Base-by-base conservation (phyloP, 2,329 filamentous ascomycete species). In the Aspergillus phoenicis region DNA sequence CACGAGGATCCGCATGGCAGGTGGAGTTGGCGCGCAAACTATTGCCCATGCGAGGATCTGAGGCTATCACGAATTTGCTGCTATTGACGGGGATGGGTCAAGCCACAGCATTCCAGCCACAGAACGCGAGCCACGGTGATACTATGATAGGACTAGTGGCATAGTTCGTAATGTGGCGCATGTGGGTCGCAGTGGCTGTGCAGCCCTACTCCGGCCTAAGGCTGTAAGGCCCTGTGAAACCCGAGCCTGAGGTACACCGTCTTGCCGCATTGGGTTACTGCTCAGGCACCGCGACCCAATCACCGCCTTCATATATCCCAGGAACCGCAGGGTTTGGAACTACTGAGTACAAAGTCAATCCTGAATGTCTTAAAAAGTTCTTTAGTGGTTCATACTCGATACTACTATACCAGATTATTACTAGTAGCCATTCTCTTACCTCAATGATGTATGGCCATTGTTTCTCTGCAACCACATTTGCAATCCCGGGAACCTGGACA, bases 31-130 rank as follows among this genome's bases (percentile, higher is more conserved):
- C 30, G 54, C 54, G 36, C 49, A 58, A 33, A 57, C 47, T 57
- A 52, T 55, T 48, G 59, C 55, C 20, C 39, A 53, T 45, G 41
- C 59, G 52, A 62, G 48, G 59, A 62, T 57, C 51, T 66, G 60
- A 64, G 36, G 60, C 65, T 66, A 58, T 62, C 49, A 36, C 52
- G 41, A 36, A 51, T 43, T 57, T n/a, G 26, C 33, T n/a, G 38
- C 58, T 60, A 62, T 61, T 61, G 61, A 62, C 53, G 33, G 52
- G 56, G 52, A 52, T 60, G 49, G 60, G 53, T 64, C 60, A 62
- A 68, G 66, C 66, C 66, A 67, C 66, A 62, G 53, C 17, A 26
- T 47, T 60, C 53, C 55, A 64, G 66, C 66, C 66, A 68, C 66
- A 64, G 17, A 58, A 13, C 5, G 30, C 39, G 48, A 59, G 56